Percentiles rank a stretch among this genome's conserved stretches.
Evolutionary conservation across 139 green algal genomes (phyloP).

Genomic region (Coccomyxa sp.): DNA sequence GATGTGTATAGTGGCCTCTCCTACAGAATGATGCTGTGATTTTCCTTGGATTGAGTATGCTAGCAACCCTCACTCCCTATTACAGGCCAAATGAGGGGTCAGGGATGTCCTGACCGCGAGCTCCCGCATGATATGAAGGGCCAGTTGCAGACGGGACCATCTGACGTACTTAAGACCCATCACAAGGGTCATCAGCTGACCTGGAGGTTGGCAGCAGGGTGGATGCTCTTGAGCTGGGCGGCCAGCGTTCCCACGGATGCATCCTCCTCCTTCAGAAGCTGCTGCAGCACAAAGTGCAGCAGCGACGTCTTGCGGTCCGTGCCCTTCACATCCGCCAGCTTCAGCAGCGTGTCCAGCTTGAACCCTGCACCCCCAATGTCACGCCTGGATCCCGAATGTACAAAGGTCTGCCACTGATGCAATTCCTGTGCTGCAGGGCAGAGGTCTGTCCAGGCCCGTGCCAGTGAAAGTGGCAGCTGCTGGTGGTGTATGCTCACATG

Average conservation of each 20-base stretch:
- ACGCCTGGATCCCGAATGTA: too few relatives aligned
- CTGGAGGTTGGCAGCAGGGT: constrained; percentile 53
- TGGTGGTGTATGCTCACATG: too few relatives aligned
- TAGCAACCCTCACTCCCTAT: too few relatives aligned
- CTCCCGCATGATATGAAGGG: not conserved
- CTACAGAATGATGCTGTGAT: too few relatives aligned
- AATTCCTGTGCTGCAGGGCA: too few relatives aligned
- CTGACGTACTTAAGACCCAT: not conserved
- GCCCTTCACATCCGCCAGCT: constrained; percentile 62
- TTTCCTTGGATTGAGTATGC: too few relatives aligned
- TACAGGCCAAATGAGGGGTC: too few relatives aligned
- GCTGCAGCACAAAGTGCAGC: constrained; percentile 69
- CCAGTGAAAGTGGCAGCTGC: too few relatives aligned
- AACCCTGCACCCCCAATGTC: constrained; percentile 35
- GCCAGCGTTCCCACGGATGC: constrained; percentile 30
- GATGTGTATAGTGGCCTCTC: too few relatives aligned
- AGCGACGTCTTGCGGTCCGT: constrained; percentile 62
- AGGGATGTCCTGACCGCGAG: too few relatives aligned
- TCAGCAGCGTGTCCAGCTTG: constrained; percentile 62
- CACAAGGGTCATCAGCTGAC: constrained; percentile 16
- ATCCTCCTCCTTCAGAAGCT: constrained; percentile 24
- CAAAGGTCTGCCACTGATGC: too few relatives aligned
- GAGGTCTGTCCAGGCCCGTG: too few relatives aligned
- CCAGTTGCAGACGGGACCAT: not conserved
- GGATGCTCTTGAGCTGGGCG: constrained; percentile 34